Evolutionary conservation across 768 basidiomycete species (phyloP), one percentile per base, ranked within the genome.

Genomic region (Serendipita sp.): DNA sequence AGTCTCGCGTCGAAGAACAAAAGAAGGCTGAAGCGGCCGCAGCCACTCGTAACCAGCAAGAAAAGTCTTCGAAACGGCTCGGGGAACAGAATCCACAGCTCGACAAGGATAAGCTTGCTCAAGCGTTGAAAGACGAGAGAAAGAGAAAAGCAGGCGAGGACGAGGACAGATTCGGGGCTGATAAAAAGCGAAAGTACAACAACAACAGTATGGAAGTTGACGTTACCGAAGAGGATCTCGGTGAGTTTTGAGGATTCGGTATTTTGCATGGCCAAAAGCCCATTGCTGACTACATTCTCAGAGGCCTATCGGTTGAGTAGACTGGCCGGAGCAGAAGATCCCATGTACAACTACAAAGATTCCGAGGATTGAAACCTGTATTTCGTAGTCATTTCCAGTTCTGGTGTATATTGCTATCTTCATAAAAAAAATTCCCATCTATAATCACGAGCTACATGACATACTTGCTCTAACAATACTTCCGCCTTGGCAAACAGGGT

Each of bases 271-370:
- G 13, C 17, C 34, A 24, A 24, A 16, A 24, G 43, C 17, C 31
- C 24, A 13, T n/a, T 63, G 53, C 61, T 13, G 64, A 26, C 26
- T 48, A 5, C 5, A 38, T 1, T 67, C 71, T 65, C 76, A 90
- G 91, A 96, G 85, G 89, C 88, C n/a, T 96, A 94, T 72, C 81
- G 92, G 63, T 84, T 91, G 81, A 78, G 72, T 30, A 80, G 79
- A 66, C 81, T 82, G 60, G 79, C 81, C 0, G 82, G 84, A 73
- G 75, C 78, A 53, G 89, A 92, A 63, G 92, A 96, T 72, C 92
- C 92, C 2, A 96, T 96, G 92, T 88, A 88, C 42, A 90, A 88
- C 71, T 92, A 93, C 70, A 79, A 90, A 60, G 92, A 92, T 71
- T 66, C 72, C 45, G 82, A 80, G 26, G 45, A 48, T 28, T 1